Conservation (phyloP, 106 monocot genomes). For the Alisma plantagoaquatica region DNA sequence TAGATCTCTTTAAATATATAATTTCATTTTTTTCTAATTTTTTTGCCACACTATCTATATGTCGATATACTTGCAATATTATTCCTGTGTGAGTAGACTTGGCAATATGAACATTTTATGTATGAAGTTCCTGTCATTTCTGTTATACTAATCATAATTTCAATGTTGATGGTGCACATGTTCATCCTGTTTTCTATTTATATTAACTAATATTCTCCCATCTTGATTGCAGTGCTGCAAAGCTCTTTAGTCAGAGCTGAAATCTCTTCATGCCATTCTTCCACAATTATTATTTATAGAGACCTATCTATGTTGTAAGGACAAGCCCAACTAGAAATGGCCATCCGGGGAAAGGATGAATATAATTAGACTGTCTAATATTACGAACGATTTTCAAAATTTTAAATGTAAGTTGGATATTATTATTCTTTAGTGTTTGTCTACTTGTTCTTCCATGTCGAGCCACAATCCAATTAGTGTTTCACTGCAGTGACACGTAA, state of each 20-base stretch:
- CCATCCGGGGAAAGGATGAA: conserved; percentile 66
- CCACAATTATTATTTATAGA: conserved; percentile 77
- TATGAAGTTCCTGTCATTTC: no score
- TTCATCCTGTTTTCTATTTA: background rate
- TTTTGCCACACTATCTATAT: no score
- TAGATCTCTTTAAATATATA: no score
- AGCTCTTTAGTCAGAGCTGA: conserved; percentile 38
- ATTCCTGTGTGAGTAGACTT: no score
- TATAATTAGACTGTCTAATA: conserved; percentile 77
- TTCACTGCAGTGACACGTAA: background rate
- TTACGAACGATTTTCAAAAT: conserved; percentile 70
- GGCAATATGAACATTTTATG: no score
- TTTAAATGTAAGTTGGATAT: conserved; percentile 42
- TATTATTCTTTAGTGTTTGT: background rate
- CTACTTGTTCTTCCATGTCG: background rate
- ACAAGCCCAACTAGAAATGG: conserved; percentile 71
- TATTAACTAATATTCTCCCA: background rate
- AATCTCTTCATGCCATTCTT: conserved; percentile 35
- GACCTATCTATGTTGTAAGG: conserved; percentile 33
- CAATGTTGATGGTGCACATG: background rate
- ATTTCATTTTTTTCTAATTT: no score
- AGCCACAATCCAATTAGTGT: no score
- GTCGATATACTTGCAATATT: no score
- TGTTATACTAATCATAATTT: no score
- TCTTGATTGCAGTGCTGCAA: conserved; percentile 51